These are phyloP conservation scores for Acacia crassicarpa DNA, from an alignment of 306 rosid genomes.

Conservation along the genomic window DNA sequence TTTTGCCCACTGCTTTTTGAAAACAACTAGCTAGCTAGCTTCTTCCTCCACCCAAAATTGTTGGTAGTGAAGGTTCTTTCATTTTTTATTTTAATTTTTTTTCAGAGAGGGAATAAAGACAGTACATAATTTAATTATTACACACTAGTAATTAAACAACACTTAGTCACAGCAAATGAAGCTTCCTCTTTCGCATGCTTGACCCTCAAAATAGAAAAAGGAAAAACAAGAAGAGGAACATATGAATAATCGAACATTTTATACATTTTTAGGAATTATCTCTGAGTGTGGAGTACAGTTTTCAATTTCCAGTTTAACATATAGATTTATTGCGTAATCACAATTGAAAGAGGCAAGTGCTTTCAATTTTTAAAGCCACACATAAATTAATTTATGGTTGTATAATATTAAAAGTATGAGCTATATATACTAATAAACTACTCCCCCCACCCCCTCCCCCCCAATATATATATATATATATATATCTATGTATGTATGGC, in stretches of 20 bases:
- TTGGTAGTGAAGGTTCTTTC: slow-evolving; percentile 18
- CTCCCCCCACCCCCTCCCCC: too few species aligned
- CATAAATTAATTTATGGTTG: background rate
- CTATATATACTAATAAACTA: too few species aligned
- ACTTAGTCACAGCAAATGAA: slow-evolving; percentile 18
- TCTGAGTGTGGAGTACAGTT: slow-evolving; percentile 3
- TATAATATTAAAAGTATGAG: background rate
- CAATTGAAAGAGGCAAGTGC: background rate
- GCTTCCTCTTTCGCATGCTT: background rate
- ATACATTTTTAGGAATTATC: background rate
- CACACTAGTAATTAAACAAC: slow-evolving; percentile 6
- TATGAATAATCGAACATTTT: background rate
- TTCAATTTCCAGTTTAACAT: background rate
- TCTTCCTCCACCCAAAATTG: slow-evolving; percentile 39
- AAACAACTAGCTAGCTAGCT: slow-evolving; percentile 29
- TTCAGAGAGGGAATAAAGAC: slow-evolving; percentile 24
- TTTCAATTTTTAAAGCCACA: background rate
- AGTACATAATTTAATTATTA: background rate
- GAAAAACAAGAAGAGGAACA: background rate
- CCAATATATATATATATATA: too few species aligned
- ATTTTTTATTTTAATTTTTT: background rate
- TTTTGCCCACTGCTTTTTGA: slow-evolving; percentile 48
- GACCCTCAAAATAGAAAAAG: background rate
- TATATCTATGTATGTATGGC: too few species aligned
- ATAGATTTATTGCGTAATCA: background rate